Percentiles rank a stretch among this genome's conserved stretches.
These are phyloP conservation scores for Phoma herbarum DNA, from an alignment of 2,329 filamentous ascomycete species.

Conservation along the genomic window DNA sequence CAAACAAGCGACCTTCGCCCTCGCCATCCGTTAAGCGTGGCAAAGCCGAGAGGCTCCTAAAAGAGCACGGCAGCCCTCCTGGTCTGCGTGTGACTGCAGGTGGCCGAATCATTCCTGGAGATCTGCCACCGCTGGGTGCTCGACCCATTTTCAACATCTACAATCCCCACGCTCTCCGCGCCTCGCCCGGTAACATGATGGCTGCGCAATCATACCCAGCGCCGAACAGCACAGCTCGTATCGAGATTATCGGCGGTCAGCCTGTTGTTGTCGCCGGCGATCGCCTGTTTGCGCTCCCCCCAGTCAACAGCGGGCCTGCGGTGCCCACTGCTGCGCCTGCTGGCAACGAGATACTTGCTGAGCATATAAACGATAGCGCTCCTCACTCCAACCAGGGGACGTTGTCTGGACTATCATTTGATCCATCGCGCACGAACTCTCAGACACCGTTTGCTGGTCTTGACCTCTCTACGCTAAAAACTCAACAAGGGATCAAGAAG, in stretches of 20 bases:
- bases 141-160: constrained; percentile 45
- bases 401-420: constrained; percentile 22
- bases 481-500: constrained; percentile 43
- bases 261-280: constrained; percentile 45
- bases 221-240: constrained; percentile 32
- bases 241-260: constrained; percentile 45
- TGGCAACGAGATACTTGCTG: constrained; percentile 26
- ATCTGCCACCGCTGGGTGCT: constrained; percentile 46
- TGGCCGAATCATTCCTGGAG: constrained; percentile 62
- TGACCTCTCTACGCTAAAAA: constrained; percentile 38
- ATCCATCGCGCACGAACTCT: constrained; percentile 28
- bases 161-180: constrained; percentile 37
- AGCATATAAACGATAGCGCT: constrained; percentile 23
- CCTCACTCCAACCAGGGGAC: constrained; percentile 23
- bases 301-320: constrained; percentile 31
- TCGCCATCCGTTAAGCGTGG: constrained; percentile 61
- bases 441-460: constrained; percentile 36
- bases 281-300: constrained; percentile 43
- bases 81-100: constrained; percentile 62
- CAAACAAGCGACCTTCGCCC: constrained; percentile 55
- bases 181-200: constrained; percentile 36
- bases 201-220: constrained; percentile 34
- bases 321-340: constrained; percentile 21
- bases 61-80: constrained; percentile 61
- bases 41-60: constrained; percentile 60